These are phyloP conservation scores for Noccaea caerulescens DNA, from an alignment of 345 rosid genomes.

Conservation along the genomic window DNA sequence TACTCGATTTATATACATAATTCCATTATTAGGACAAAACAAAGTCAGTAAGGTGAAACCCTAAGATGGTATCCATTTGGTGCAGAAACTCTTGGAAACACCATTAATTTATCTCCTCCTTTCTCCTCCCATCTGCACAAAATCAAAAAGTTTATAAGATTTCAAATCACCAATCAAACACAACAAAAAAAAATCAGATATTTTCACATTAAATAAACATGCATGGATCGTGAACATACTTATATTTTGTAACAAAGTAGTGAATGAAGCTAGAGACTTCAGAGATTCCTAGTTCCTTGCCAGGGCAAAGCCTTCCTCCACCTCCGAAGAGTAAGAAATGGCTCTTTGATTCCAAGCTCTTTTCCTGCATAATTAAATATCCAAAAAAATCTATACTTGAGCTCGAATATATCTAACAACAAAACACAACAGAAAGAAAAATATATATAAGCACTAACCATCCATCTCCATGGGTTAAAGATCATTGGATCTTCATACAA, in stretches of 20 bases:
- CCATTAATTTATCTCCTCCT: conserved; percentile 69
- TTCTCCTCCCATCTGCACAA: conserved; percentile 87
- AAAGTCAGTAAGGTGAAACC: conserved; percentile 57
- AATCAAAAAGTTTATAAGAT: conserved; percentile 1
- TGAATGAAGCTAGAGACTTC: conserved; percentile 92
- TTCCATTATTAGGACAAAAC: conserved; percentile 23
- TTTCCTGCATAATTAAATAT: conserved; percentile 56
- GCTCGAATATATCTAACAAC: conserved; percentile 17
- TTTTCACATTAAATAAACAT: conserved; percentile 1
- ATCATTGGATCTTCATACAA: conserved; percentile 67
- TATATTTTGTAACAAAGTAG: conserved; percentile 85
- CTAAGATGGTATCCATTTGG: conserved; percentile 86
- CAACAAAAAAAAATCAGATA: not conserved
- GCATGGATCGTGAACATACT: conserved; percentile 44
- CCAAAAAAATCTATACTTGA: conserved; percentile 11
- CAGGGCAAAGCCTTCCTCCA: conserved; percentile 91
- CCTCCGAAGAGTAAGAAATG: conserved; percentile 79
- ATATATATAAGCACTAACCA: conserved; percentile 47
- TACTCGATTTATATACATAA: conserved; percentile 23
- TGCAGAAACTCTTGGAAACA: conserved; percentile 94
- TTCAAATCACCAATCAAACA: conserved; percentile 7
- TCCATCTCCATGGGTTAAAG: conserved; percentile 99
- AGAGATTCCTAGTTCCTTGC: conserved; percentile 87
- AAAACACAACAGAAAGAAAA: not conserved
- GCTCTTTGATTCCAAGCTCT: conserved; percentile 60